These are phyloP conservation scores for Glutinoglossum americanum DNA, from an alignment of 495 filamentous ascomycete genomes.

Conservation along the genomic window DNA sequence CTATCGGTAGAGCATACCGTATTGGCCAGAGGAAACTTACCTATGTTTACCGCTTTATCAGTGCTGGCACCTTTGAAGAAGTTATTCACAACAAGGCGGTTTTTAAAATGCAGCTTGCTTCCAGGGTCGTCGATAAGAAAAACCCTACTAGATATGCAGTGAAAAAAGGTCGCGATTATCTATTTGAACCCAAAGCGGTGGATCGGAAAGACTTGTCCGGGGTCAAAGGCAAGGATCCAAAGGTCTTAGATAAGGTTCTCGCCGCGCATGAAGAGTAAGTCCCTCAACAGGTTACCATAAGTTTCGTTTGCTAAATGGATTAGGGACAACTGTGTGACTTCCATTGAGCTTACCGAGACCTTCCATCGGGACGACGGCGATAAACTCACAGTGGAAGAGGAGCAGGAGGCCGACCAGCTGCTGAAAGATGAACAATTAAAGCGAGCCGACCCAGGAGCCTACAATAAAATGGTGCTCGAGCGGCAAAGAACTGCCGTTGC, in stretches of 20 bases:
- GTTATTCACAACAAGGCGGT: constrained; percentile 44
- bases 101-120: constrained; percentile 63
- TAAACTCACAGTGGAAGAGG: constrained; percentile 33
- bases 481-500: constrained; percentile 6
- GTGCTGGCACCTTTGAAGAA: constrained; percentile 63
- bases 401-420: constrained; percentile 22
- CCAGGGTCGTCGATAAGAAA: constrained; percentile 65
- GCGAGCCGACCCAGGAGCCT: constrained; percentile 23
- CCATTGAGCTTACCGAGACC: constrained; percentile 33
- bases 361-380: constrained; percentile 35
- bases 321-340: constrained; percentile 23
- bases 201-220: constrained; percentile 27
- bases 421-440: constrained; percentile 23
- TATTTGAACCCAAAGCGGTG: constrained; percentile 32
- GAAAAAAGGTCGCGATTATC: constrained; percentile 27
- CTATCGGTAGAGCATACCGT: constrained; percentile 70
- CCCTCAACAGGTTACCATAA: not conserved
- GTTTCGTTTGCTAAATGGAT: not conserved
- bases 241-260: constrained; percentile 49
- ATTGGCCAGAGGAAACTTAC: constrained; percentile 69
- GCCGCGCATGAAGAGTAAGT: constrained; percentile 9
- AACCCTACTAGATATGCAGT: constrained; percentile 37
- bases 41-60: constrained; percentile 68
- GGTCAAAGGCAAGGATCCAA: constrained; percentile 39
- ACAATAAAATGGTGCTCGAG: constrained; percentile 9